Base-by-base conservation (phyloP, 495 filamentous ascomycete genomes). In the Immersiella caudata region DNA sequence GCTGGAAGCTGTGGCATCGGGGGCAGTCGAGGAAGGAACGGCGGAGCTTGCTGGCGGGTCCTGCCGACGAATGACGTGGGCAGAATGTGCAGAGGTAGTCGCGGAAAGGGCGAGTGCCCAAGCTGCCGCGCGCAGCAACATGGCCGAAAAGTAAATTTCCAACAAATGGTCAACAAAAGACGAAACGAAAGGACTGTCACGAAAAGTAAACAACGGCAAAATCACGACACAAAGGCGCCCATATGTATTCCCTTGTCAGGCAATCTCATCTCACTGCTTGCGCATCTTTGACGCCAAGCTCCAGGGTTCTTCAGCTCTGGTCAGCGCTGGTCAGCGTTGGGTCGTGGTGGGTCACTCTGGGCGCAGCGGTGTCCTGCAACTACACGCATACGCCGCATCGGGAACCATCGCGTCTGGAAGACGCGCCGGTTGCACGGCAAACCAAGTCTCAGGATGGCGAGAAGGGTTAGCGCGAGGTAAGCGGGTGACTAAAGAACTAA, bases 51-150 rank as follows among this genome's bases (percentile, higher is more conserved):
- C 49, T 52, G 57, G 8, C 26, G 25, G 22, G 8, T 60, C 29
- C 26, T 60, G 57, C 2, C 57, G 29, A 29, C 29, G 24, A 35
- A 60, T 60, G 57, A 57, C 57, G 57, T n/a, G 20, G 52, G 20
- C 52, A 26, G 4, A 26, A 26, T 60, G 8, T 20, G 57, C 57
- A 14, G 26, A 18, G 6, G 57, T 12, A 21, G 57, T 29, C 26
- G 26, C 21, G 26, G 57, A 27, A 22, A 60, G 57, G 57, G 57
- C 57, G 20, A 60, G 57, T 25, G 57, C 57, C 57, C 57, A 60
- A 22, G 20, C 8, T 27, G 25, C n/a, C 29, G 25, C 57, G 26
- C 57, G 57, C 25, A 60, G 29, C 57, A 60, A 60, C 57, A 60
- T 60, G 25, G 26, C 20, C n/a, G 24, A 29, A 58, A 58, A 20